A percentile compares a stretch with the other conserved stretches of the same genome.
phyloP scores from a whole-genome alignment of 2,329 filamentous ascomycete species.

The Seiridium unicorne region DNA sequence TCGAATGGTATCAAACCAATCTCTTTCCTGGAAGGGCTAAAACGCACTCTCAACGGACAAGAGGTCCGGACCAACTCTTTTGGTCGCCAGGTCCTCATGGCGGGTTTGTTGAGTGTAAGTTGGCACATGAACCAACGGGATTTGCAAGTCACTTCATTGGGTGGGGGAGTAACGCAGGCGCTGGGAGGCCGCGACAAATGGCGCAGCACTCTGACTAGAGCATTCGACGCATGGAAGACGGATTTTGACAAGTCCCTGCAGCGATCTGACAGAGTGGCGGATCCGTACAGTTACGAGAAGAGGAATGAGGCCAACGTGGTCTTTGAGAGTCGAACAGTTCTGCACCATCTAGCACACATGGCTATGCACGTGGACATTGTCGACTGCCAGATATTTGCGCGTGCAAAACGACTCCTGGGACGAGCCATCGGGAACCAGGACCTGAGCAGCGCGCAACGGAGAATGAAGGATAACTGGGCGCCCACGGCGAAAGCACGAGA shows the following conservation, averaged over 20 bases:
- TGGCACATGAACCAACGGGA: conserved; percentile 99
- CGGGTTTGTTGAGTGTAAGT: conserved; percentile 85
- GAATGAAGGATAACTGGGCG: conserved; percentile 89
- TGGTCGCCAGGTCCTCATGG: conserved; percentile 90
- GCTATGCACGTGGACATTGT: conserved; percentile 96
- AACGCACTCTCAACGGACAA: conserved; percentile 82
- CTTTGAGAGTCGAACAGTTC: conserved; percentile 82
- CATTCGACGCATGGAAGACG: conserved; percentile 90
- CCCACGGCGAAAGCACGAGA: conserved; percentile 84
- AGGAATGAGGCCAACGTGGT: conserved; percentile 65
- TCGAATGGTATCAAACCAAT: conserved; percentile 81
- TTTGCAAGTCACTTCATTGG: conserved; percentile 84
- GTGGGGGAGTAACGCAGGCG: conserved; percentile 67
- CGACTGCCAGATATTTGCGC: conserved; percentile 95
- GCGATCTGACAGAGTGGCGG: conserved; percentile 49
- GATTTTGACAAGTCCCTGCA: conserved; percentile 84
- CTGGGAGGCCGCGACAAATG: conserved; percentile 89
- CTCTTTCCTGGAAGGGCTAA: conserved; percentile 87
- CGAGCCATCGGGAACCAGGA: conserved; percentile 82
- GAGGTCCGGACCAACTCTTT: conserved; percentile 90
- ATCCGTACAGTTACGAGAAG: conserved; percentile 58
- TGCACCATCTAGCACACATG: conserved; percentile 96
- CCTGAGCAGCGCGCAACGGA: conserved; percentile 72
- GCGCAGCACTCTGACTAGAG: conserved; percentile 79
- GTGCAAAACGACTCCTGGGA: conserved; percentile 80